Base-by-base conservation (phyloP, 345 rosid genomes). In the Leavenworthia alabamica region DNA sequence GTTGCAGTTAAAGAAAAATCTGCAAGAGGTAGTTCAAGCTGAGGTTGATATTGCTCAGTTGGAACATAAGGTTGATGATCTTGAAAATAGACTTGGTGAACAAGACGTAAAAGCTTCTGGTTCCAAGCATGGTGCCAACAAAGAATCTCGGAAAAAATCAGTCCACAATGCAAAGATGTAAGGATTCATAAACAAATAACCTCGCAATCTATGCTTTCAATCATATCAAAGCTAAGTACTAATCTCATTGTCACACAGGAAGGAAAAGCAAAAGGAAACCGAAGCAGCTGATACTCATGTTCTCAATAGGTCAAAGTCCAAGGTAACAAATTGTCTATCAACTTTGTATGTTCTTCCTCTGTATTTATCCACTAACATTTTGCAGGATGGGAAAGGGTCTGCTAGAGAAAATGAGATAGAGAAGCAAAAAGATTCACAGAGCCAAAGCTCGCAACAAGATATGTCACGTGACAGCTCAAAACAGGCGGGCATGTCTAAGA, bases 21-120 rank as follows among this genome's bases (percentile, higher is more conserved):
- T 84, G 60, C 70, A 82, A 65, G 97, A 87, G 64, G 76, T 89
- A 63, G 80, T 73, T 58, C 77, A 52, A 65, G 71, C 92, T 32
- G 82, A 87, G 78, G 76, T 73, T 46, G 95, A 89, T 32, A 60
- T 84, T 62, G 52, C 62, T 66, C 78, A 78, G 45, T 78, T 86
- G 82, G 78, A 71, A 69, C 74, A 79, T 60, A 87, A 79, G 78
- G 74, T 80, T 42, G 80, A 84, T 66, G 81, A 82, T 70, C 86
- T 89, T 50, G 74, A 72, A 35, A 48, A 40, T 42, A 81, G 78
- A 72, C 85, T 84, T 55, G 53, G 58, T 62, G 77, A 80, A 46
- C 78, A 64, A 56, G 79, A 66, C 14, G 82, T 71, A 52, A 73
- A 74, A 67, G n/a, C n/a, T n/a, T n/a, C n/a, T n/a, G n/a, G n/a